Evolutionary conservation across 768 basidiomycete species (phyloP), one percentile per base, ranked within the genome.

Genomic region (Pisolithus tinctorius): DNA sequence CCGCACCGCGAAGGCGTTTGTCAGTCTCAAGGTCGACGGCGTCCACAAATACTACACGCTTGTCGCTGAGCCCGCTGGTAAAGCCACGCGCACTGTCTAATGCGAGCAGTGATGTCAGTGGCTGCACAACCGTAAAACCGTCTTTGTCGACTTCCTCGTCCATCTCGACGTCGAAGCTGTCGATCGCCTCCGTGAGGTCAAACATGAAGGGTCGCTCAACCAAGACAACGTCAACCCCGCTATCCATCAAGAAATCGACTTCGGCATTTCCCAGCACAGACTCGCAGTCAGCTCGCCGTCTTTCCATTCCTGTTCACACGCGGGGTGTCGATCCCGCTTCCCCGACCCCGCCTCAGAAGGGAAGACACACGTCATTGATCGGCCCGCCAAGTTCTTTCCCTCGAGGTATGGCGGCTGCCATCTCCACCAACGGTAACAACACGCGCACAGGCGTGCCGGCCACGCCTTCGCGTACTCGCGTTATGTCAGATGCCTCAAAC

Each of bases 21-120:
- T 68, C 64, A 6, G 63, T 81, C 20, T 69, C 80, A 43, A 70
- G 77, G 10, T 70, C 74, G 14, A 69, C 68, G 36, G 66, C 64
- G 23, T 53, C 55, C 20, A 51, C 46, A 6, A 51, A 54, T 23
- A 30, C 55, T 23, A 30, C 55, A 37, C 69, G 74, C 50, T 76
- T 77, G 47, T 76, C 76, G 34, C 58, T 71, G 51, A 70, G 69
- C 48, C 59, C 69, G 14, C 34, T 34, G 48, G 67, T 71, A 8
- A 83, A 83, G 65, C 75, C 81, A 23, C 73, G 81, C 20, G 70
- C 78, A 13, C 68, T 73, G 53, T 83, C 81, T 16, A 78, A 70
- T 56, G 77, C 76, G 40, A 77, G 75, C 20, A 20, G 20, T 50
- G 63, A 69, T 48, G 56, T 66, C 48, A 81, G 79, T 55, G 77